Evolutionary conservation across 768 basidiomycete species (phyloP), one percentile per base, ranked within the genome.

Genomic region (Mycena sanguinolenta): DNA sequence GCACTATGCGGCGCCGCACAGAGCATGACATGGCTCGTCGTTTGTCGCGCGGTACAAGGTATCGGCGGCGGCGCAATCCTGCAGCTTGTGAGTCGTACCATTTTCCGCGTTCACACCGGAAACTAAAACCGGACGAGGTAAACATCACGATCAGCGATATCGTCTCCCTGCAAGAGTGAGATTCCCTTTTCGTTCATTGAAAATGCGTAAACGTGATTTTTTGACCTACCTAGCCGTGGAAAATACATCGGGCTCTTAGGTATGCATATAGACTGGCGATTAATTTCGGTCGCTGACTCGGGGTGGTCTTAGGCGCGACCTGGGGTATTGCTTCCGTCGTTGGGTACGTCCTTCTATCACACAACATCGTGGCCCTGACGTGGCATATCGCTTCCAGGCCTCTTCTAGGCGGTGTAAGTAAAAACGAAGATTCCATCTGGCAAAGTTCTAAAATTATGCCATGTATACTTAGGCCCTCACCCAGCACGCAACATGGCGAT

Each of bases 121-220:
- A 30, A 34, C 57, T 44, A 55, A 34, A 32, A 38, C 65, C 49
- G 10, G n/a, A 53, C 34, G 65, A 87, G 86, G 82, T 92, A 9
- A 87, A 91, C 58, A 95, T 95, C 74, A 92, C 89, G 2, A 90
- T 95, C 50, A 89, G 91, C 52, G 95, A 97, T 79, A 95, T 97
- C 39, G 92, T 95, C 0, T 89, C 94, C 0, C 80, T 97, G 42
- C 83, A 90, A 81, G 90, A 95, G 93, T 93, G 77, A 53, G 89
- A 34, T 34, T 34, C 32, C 32, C 10, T 80, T 10, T 10, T 61
- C 44, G 38, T 25, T 57, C 19, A 12, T 34, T 23, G 23, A 19
- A 25, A 63, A 14, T 21, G 34, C 1, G 13, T n/a, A 50, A 23
- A 50, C n/a, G 44, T 70, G 44, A 57, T 32, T 30, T n/a, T 21